Conservation (phyloP, 106 monocot genomes). For the Triglochin maritima region DNA sequence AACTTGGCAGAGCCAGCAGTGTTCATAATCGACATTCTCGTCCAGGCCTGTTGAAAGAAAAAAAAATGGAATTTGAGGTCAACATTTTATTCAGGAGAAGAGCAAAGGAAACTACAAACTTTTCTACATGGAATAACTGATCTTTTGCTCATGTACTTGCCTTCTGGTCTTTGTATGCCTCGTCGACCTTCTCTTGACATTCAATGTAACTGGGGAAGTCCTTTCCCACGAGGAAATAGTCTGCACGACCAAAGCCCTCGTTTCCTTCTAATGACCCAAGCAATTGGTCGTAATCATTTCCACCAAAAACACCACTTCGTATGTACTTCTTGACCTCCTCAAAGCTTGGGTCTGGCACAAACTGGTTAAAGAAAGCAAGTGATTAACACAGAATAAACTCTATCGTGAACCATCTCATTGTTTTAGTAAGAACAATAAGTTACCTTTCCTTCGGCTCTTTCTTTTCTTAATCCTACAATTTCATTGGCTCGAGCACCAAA, state of each 20-base stretch:
- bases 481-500: constrained; percentile 95
- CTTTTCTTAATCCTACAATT: constrained; percentile 71
- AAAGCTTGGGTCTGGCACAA: constrained; percentile 86
- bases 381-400: neutral
- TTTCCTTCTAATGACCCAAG: constrained; percentile 93
- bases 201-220: constrained; percentile 97
- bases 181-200: constrained; percentile 81
- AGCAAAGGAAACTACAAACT: neutral
- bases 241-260: constrained; percentile 91
- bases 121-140: neutral
- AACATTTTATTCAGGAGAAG: neutral
- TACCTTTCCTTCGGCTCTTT: constrained; percentile 93
- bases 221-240: constrained; percentile 97
- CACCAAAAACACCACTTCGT: constrained; percentile 77
- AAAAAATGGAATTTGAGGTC: neutral
- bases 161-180: constrained; percentile 78
- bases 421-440: neutral
- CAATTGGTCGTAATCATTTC: constrained; percentile 52
- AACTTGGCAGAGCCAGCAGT: constrained; percentile 86
- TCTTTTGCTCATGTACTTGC: constrained; percentile 24
- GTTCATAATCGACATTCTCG: constrained; percentile 90
- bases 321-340: constrained; percentile 91
- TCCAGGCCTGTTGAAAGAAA: constrained; percentile 49
- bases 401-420: neutral
- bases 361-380: constrained; percentile 31